These are phyloP conservation scores for Peniophora sp. DNA, from an alignment of 1,284 basidiomycete genomes.

Conservation along the genomic window DNA sequence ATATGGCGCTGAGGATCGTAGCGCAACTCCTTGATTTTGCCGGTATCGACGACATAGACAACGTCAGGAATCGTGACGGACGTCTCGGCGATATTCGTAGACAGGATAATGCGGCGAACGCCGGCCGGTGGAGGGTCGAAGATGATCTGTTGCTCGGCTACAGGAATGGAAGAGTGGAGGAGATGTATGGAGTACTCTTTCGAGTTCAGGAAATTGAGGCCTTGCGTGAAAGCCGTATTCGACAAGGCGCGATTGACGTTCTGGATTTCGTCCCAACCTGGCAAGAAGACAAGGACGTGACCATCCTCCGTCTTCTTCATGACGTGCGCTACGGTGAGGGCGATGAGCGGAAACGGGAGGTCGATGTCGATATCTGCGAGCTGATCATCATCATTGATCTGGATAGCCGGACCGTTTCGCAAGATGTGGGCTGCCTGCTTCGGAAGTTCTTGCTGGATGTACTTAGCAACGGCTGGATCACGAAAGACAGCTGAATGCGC, in stretches of 20 bases:
- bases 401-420: slow-evolving; percentile 1
- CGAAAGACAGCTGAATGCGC: slow-evolving; percentile 59
- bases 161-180: slow-evolving; percentile 86
- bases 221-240: slow-evolving; percentile 40
- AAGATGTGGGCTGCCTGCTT: slow-evolving; percentile 13
- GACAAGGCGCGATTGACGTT: slow-evolving; percentile 66
- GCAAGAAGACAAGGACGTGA: slow-evolving; percentile 88
- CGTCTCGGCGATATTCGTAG: slow-evolving; percentile 96
- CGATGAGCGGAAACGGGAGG: slow-evolving; percentile 78
- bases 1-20: slow-evolving; percentile 89
- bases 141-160: slow-evolving; percentile 85
- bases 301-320: slow-evolving; percentile 72
- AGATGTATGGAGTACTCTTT: slow-evolving; percentile 74
- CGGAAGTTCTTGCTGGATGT: slow-evolving; percentile 70
- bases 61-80: slow-evolving; percentile 96
- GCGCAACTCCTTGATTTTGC: slow-evolving; percentile 86
- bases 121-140: slow-evolving; percentile 77
- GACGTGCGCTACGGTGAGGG: slow-evolving; percentile 78
- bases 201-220: slow-evolving; percentile 54
- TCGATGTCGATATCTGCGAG: slow-evolving; percentile 62
- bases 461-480: slow-evolving; percentile 73
- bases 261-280: slow-evolving; percentile 91
- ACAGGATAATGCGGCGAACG: slow-evolving; percentile 81
- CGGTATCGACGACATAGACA: slow-evolving; percentile 90
- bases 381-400: slow-evolving; percentile 7